phyloP scores from a whole-genome alignment of 257 asterid genomes.

The Jacaranda copaia region DNA sequence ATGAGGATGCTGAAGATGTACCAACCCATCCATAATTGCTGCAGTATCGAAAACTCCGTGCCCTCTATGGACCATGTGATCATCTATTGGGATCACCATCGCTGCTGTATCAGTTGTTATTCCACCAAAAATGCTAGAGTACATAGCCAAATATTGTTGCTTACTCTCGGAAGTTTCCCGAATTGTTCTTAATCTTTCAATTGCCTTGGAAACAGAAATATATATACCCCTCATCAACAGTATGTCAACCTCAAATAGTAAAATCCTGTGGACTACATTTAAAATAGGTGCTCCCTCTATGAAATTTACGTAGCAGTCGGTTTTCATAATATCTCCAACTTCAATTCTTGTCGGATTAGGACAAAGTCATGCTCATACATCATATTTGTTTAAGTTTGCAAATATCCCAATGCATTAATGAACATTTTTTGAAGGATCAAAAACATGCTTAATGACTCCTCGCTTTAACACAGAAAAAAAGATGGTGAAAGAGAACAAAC shows the following conservation, averaged over 20 bases:
- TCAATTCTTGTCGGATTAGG: not conserved
- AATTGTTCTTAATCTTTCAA: conserved; percentile 61
- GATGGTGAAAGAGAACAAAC: conserved; percentile 46
- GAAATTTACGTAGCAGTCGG: not conserved
- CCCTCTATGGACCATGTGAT: conserved; percentile 97
- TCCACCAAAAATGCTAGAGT: conserved; percentile 86
- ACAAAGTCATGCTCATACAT: not conserved
- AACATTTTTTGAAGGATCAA: no score
- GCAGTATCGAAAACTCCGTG: conserved; percentile 98
- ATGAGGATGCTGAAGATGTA: conserved; percentile 21
- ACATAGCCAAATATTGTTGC: conserved; percentile 84
- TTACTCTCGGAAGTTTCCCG: conserved; percentile 60
- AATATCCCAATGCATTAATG: not conserved
- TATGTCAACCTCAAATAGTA: not conserved
- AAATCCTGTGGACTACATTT: conserved; percentile 9
- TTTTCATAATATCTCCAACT: not conserved
- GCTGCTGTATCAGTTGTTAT: conserved; percentile 86
- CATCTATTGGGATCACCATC: conserved; percentile 95
- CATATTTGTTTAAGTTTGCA: not conserved
- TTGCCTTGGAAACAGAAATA: conserved; percentile 54
- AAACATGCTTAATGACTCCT: no score
- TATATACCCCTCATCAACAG: not conserved
- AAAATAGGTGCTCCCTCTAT: not conserved
- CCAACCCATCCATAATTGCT: conserved; percentile 83
- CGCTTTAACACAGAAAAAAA: not conserved